Conservation (phyloP, 2,329 filamentous ascomycete genomes). For the Fusarium newnesense region DNA sequence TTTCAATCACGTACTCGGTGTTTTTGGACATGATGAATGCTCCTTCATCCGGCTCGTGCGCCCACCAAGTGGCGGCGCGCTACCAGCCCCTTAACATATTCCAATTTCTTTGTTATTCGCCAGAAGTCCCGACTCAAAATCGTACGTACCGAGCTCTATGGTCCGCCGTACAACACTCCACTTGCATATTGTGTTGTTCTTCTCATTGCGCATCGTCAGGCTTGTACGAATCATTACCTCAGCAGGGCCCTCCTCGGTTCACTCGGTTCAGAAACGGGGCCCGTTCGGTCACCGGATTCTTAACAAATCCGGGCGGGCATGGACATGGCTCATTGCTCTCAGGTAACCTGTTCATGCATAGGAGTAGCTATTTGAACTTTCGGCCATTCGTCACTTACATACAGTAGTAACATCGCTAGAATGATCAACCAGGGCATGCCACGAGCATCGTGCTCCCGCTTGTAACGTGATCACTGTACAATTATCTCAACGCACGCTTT, state of each 20-base stretch:
- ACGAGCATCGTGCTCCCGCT: neutral
- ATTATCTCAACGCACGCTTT: neutral
- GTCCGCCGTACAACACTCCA: conserved; percentile 26
- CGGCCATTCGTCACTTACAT: neutral
- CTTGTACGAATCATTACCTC: conserved; percentile 38
- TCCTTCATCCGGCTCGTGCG: conserved; percentile 35
- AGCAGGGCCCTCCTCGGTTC: conserved; percentile 16
- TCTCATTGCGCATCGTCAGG: conserved; percentile 9
- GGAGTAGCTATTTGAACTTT: neutral
- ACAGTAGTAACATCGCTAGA: neutral
- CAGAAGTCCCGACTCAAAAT: conserved; percentile 21
- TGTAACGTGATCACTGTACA: neutral
- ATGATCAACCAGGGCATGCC: neutral
- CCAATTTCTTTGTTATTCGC: conserved; percentile 40
- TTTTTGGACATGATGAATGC: conserved; percentile 17
- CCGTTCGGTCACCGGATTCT: conserved; percentile 18
- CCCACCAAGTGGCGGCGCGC: conserved; percentile 35
- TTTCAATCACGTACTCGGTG: neutral
- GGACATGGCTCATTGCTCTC: conserved; percentile 6
- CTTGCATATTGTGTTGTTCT: conserved; percentile 22
- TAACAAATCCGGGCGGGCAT: conserved; percentile 26
- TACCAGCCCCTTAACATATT: conserved; percentile 42
- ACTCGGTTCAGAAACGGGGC: neutral
- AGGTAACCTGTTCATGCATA: conserved; percentile 14
- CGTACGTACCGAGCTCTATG: conserved; percentile 36